These are phyloP conservation scores for Scenedesmus sp. DNA, from an alignment of 163 green algal genomes.

Conservation along the genomic window DNA sequence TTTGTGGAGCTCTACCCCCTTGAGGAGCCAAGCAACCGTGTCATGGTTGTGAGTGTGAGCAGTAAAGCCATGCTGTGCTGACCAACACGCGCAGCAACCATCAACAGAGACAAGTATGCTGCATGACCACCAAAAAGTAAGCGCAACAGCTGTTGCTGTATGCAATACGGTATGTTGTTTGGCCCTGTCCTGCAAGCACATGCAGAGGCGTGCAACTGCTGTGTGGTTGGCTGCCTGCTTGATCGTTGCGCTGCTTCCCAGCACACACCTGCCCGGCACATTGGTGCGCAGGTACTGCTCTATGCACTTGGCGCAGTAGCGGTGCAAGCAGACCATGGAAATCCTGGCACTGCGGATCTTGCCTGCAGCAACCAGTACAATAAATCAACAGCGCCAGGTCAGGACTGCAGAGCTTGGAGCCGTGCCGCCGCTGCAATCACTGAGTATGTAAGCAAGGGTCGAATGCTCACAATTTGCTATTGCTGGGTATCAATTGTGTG, in stretches of 20 bases:
- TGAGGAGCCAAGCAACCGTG: too few species aligned
- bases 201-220: not conserved
- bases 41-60: too few species aligned
- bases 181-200: too few species aligned
- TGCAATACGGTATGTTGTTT: too few species aligned
- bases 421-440: not conserved
- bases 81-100: too few species aligned
- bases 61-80: too few species aligned
- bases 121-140: too few species aligned
- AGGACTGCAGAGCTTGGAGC: not conserved
- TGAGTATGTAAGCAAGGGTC: not conserved
- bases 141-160: too few species aligned
- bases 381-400: not conserved
- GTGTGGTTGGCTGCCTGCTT: not conserved
- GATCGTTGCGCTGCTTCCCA: not conserved
- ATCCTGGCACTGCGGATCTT: conserved; percentile 58
- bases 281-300: conserved; percentile 60
- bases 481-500: not conserved
- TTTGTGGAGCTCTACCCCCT: too few species aligned
- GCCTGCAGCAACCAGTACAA: conserved; percentile 37
- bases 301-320: conserved; percentile 66
- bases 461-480: not conserved
- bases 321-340: conserved; percentile 65
- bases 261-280: conserved; percentile 7
- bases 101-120: too few species aligned